A percentile compares a stretch with the other conserved stretches of the same genome.
Conservation (phyloP, 2,329 filamentous ascomycete species). For the Macrophomina pseudophaseolina region DNA sequence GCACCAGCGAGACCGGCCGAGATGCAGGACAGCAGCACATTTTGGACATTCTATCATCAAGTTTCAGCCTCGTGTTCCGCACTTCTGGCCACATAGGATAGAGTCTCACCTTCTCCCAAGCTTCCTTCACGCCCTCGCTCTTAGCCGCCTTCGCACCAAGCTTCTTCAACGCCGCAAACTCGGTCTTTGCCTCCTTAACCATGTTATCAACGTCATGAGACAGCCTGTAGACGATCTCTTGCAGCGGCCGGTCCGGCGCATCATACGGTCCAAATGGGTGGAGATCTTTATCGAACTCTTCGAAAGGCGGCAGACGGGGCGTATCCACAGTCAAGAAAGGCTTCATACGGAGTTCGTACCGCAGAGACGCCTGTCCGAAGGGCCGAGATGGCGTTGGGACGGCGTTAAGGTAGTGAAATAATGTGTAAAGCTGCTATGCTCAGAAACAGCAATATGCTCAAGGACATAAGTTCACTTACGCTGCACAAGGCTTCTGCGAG, state of each 20-base stretch:
- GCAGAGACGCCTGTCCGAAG: constrained; percentile 70
- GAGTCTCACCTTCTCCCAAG: constrained; percentile 43
- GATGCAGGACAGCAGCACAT: constrained; percentile 34
- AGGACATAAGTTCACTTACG: constrained; percentile 4
- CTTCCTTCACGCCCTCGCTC: constrained; percentile 43
- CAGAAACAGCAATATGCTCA: neutral
- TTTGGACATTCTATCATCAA: constrained; percentile 11
- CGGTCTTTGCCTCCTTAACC: constrained; percentile 42
- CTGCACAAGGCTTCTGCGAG: constrained; percentile 22
- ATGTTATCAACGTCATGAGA: constrained; percentile 19
- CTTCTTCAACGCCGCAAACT: constrained; percentile 45
- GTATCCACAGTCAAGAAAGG: constrained; percentile 74
- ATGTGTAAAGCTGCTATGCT: constrained; percentile 56
- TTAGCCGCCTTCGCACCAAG: constrained; percentile 39
- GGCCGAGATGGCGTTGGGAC: constrained; percentile 61
- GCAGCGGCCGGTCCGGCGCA: neutral
- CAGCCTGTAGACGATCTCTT: constrained; percentile 4
- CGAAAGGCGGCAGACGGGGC: constrained; percentile 69
- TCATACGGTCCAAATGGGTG: constrained; percentile 40
- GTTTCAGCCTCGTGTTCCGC: too few species aligned
- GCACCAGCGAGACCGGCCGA: constrained; percentile 39
- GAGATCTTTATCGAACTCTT: constrained; percentile 58
- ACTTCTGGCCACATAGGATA: neutral
- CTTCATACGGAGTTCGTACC: constrained; percentile 86
- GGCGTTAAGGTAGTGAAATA: constrained; percentile 63